Base-by-base conservation (phyloP, 345 rosid species). In the Camelina laxa region DNA sequence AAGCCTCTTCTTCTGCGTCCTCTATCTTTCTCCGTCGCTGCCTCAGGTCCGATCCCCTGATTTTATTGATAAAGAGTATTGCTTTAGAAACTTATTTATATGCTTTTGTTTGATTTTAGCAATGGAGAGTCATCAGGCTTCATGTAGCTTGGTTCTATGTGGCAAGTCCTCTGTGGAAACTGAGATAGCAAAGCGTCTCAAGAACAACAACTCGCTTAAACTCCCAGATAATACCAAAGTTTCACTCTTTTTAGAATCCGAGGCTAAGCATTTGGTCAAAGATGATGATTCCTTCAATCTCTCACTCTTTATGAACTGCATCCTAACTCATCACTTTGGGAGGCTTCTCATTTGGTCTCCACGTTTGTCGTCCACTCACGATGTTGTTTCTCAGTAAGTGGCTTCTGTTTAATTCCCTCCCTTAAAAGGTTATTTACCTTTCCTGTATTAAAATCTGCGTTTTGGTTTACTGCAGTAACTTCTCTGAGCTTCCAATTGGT, bases 291-390 rank as follows among this genome's bases (percentile, higher is more conserved):
- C 68, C 60, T 93, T 93, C 67, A 62, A 63, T 64, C 47, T 65
- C 6, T 80, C 84, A n/a, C 55, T 67, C 61, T 89, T 81, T 78
- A 76, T 88, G 80, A 83, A 81, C 53, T 81, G 83, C 4, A 87
- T 93, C 64, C 77, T 86, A 3, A 88, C 97, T 42, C 22, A 53
- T 79, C 91, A 70, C 60, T 93, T 89, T 24, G 98, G 97, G 27
- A 75, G 93, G 74, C 79, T 90, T 62, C 86, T 92, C 45, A 82
- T 92, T 74, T 94, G 97, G 97, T 92, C 96, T 55, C 96, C 93
- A 2, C 80, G 83, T 14, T 77, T 90, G 75, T 38, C 89, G 65
- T 92, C 97, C 2, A 94, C 97, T 20, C 99, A 94, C 5, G 97
- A 92, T 42, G 74, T 92, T 45, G 81, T 92, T 75, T 86, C 97